Evolutionary conservation across 2,329 filamentous ascomycete species (phyloP), one percentile per base, ranked within the genome.

Genomic region (Elsinoe perseae): DNA sequence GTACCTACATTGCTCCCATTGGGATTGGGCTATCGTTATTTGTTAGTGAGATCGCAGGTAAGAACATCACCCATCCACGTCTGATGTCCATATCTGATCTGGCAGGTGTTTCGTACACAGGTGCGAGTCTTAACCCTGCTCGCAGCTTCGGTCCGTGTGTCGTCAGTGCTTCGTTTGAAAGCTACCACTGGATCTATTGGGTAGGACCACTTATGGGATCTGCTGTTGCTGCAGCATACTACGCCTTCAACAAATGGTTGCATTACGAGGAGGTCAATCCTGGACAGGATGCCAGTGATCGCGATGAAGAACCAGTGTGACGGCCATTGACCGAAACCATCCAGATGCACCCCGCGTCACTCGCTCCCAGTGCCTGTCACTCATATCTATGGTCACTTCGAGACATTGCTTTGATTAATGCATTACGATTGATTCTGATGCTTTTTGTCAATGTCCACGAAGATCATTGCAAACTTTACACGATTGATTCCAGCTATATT

Each of bases 91-190:
- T n/a, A 36, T 36, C 32, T 36, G 10, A 36, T 14, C 32, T 12
- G 12, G 3, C 57, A 57, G 64, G 65, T 18, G 63, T 66, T 28
- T 66, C 62, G 56, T 69, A 66, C 57, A 70, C 67, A 10, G 68
- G 68, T 25, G 66, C 58, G 21, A 64, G 61, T 9, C 60, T 69
- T n/a, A 70, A 69, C 53, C 67, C 68, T 27, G 65, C 67, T 23
- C 64, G 68, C 16, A 64, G 63, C 12, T 68, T 70, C 44, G 68
- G 65, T 1, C 66, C 67, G n/a, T 65, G 62, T 44, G 66, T 69
- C 14, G 66, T 62, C 5, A 61, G 59, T n/a, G 61, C 59, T 1
- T 56, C 53, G 10, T 69, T 69, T 50, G 59, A 65, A 14, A 52
- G 57, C 10, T 65, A 66, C 36, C 65, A 66, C 56, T 69, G 65